Base-by-base conservation (phyloP, 257 asterid species). In the Solanum clarkiae region DNA sequence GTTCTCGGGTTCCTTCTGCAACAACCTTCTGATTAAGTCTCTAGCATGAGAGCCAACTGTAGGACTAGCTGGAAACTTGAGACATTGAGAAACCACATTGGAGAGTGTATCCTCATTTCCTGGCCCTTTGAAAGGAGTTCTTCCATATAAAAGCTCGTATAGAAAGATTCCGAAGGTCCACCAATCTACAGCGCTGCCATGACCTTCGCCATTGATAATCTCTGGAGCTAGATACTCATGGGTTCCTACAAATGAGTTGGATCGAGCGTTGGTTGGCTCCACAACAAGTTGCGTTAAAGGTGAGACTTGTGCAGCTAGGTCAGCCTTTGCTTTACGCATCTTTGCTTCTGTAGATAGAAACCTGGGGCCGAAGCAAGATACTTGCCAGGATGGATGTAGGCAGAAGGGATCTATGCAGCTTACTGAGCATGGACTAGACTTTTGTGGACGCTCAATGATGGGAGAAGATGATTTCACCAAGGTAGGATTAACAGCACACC, bases 181-280 rank as follows among this genome's bases (percentile, higher is more conserved):
- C 97, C 97, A 93, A 70, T 93, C 97, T 24, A 93, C 97, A 1
- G 95, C 93, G 26, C 90, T 93, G 9, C 97, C 97, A 59, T 93
- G 97, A 3, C 97, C 95, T 81, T 93, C 97, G 0, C 94, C 97
- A n/a, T 93, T 91, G 65, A 93, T 92, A 6, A 93, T 89, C 92
- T 93, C 97, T 9, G 97, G 97, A 22, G 97, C 97, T 72, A 93
- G 44, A 84, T 93, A 93, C 91, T 93, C 97, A 44, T 93, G 97
- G 24, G 95, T 93, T 83, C 97, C 94, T 0, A 93, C 97, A 9
- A 93, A 93, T 2, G 97, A 93, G 93, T 92, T 92, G 3, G 97
- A 93, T 7, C 97, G 93, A 26, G 92, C 90, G 11, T 91, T 93
- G 2, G 92, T 72, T 1, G 97, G 97, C 91, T 93, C 97, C 0